phyloP scores from a whole-genome alignment of 176 grass and related monocot species.

The Miscanthus lutarioriparius region DNA sequence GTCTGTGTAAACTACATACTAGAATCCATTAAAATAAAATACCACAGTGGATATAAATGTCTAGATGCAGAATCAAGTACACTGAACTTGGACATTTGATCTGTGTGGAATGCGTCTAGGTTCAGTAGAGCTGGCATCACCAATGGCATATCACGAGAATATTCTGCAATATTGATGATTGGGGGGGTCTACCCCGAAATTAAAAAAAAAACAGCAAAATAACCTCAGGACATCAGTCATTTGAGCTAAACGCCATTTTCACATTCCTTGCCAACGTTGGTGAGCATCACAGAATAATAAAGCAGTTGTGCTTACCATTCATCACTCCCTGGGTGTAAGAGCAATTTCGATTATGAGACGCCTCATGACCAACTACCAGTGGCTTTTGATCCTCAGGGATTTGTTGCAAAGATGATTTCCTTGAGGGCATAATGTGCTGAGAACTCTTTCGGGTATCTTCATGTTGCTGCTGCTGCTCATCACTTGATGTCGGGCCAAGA shows the following conservation, averaged over 20 bases:
- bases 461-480: constrained; percentile 38
- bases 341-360: constrained; percentile 39
- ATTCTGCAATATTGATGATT: constrained; percentile 16
- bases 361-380: constrained; percentile 44
- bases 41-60: neutral
- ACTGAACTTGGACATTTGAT: constrained; percentile 38
- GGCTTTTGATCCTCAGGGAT: constrained; percentile 66
- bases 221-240: neutral
- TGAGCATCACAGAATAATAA: neutral
- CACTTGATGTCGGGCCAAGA: constrained; percentile 42
- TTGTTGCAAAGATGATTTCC: constrained; percentile 61
- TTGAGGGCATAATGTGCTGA: constrained; percentile 59
- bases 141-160: constrained; percentile 24
- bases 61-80: constrained; percentile 7
- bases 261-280: neutral
- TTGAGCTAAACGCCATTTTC: neutral
- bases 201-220: neutral
- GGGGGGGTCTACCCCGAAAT: neutral
- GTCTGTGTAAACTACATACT: neutral
- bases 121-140: constrained; percentile 27
- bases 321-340: constrained; percentile 70
- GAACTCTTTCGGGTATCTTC: constrained; percentile 53
- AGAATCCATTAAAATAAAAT: neutral
- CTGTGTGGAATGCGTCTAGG: constrained; percentile 11
- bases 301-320: constrained; percentile 53